Evolutionary conservation across 805 yeast species (phyloP), one percentile per base, ranked within the genome.

Genomic region (Cyberlindnera saturnus): DNA sequence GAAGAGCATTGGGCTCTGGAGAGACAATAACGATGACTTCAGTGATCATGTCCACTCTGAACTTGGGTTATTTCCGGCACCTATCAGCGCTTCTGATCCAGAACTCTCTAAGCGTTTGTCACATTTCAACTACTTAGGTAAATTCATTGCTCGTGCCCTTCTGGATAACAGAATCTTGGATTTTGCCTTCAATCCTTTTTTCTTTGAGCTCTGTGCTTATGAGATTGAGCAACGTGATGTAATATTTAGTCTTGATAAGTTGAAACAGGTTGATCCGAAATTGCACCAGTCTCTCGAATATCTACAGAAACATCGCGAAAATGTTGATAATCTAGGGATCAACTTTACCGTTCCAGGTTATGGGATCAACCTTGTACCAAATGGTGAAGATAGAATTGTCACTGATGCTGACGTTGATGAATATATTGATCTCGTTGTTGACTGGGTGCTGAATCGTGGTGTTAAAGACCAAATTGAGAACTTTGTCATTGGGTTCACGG

Each of bases 91-190:
- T 39, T 30, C 50, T 1, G 45, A 57, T 0, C 64, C 61, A 5
- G 62, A 69, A 23, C 74, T 73, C 5, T 53, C 60, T 9, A 74
- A 70, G 43, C 64, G 71, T 0, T 44, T 81, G 6, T 69, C 71
- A 23, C 61, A 81, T 38, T 91, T 87, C 61, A 69, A 71, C 14
- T 71, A 77, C 17, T 65, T 91, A 47, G 99, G 99, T 3, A 79
- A 77, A 41, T 88, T 93, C 57, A 71, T 89, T 41, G 96, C 96
- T 0, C 73, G 97, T 46, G 84, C 96, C 0, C 66, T 90, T 57
- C 62, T 91, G 40, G 99, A 91, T 62, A 81, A 86, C n/a, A 71
- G 98, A 49, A 79, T 90, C 37, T 73, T 91, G 38, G 98, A 93
- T 60, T 81, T 91, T 60, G 70, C 78, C 38, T 82, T 91, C 64